Percentiles rank a stretch among this genome's conserved stretches.
These are phyloP conservation scores for Wolfiporia cocos DNA, from an alignment of 1,284 basidiomycete species.

Conservation along the genomic window DNA sequence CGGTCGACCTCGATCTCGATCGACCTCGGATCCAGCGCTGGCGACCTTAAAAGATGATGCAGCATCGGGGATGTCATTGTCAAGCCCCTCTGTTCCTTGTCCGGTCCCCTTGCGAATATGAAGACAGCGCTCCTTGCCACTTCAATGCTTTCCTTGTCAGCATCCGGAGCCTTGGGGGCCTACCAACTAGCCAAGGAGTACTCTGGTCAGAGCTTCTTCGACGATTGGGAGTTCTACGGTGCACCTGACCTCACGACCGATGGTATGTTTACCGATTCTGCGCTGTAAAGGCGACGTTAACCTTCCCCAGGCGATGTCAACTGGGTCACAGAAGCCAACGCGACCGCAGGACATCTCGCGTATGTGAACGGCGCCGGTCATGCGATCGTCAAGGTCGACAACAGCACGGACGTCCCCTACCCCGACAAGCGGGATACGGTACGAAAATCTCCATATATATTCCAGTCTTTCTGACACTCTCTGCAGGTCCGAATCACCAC, in stretches of 20 bases:
- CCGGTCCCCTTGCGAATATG: too few relatives aligned
- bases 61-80: too few relatives aligned
- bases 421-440: conserved; percentile 55
- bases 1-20: too few relatives aligned
- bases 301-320: conserved; percentile 40
- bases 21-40: too few relatives aligned
- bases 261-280: conserved; percentile 11
- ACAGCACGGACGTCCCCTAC: conserved; percentile 41
- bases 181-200: conserved; percentile 23
- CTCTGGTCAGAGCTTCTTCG: conserved; percentile 41
- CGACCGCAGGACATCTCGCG: conserved; percentile 41
- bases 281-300: neutral
- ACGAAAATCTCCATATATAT: conserved; percentile 13
- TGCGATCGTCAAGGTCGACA: conserved; percentile 57
- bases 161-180: neutral
- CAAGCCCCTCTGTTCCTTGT: too few relatives aligned
- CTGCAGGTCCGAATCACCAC: conserved; percentile 44
- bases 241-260: conserved; percentile 44
- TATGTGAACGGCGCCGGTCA: conserved; percentile 47
- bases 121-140: neutral
- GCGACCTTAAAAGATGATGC: too few relatives aligned
- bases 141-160: neutral
- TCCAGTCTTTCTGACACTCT: neutral
- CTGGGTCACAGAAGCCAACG: conserved; percentile 40
- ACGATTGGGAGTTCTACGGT: conserved; percentile 51